Evolutionary conservation across 352 stramenopile genomes (phyloP).

Genomic region (Pythium insidiosum): DNA sequence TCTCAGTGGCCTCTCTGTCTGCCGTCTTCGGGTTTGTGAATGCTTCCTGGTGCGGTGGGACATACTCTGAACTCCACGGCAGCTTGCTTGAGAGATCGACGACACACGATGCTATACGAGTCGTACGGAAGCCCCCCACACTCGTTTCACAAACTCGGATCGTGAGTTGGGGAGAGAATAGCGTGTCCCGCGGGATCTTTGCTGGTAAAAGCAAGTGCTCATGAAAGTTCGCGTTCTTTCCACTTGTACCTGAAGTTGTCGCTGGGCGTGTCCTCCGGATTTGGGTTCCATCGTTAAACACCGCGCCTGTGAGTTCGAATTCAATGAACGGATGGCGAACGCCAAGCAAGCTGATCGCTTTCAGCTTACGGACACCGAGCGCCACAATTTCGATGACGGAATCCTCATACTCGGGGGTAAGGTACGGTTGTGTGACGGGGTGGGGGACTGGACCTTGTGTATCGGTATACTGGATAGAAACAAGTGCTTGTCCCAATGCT

Average conservation of each 20-base stretch:
- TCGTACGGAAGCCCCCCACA: slow-evolving; percentile 47
- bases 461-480: slow-evolving; percentile 64
- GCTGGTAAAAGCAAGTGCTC: slow-evolving; percentile 40
- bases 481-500: slow-evolving; percentile 31
- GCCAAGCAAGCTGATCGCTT: slow-evolving; percentile 39
- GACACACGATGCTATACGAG: slow-evolving; percentile 39
- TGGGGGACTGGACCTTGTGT: slow-evolving; percentile 25
- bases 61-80: slow-evolving; percentile 57
- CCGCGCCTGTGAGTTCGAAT: slow-evolving; percentile 52
- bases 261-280: slow-evolving; percentile 29
- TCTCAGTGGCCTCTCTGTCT: no score
- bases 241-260: slow-evolving; percentile 4
- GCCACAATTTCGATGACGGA: slow-evolving; percentile 58
- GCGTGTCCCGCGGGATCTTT: slow-evolving; percentile 44
- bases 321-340: slow-evolving; percentile 55
- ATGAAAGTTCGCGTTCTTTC: slow-evolving; percentile 74
- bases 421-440: slow-evolving; percentile 14
- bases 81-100: slow-evolving; percentile 54
- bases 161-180: slow-evolving; percentile 52
- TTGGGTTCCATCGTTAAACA: slow-evolving; percentile 38
- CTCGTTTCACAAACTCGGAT: slow-evolving; percentile 53
- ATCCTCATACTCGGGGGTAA: slow-evolving; percentile 33
- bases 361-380: slow-evolving; percentile 57
- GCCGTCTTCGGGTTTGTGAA: slow-evolving; percentile 40
- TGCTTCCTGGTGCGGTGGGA: slow-evolving; percentile 18